phyloP scores from a whole-genome alignment of 169 alveolate genomes.

The Perkinsus olseni region DNA sequence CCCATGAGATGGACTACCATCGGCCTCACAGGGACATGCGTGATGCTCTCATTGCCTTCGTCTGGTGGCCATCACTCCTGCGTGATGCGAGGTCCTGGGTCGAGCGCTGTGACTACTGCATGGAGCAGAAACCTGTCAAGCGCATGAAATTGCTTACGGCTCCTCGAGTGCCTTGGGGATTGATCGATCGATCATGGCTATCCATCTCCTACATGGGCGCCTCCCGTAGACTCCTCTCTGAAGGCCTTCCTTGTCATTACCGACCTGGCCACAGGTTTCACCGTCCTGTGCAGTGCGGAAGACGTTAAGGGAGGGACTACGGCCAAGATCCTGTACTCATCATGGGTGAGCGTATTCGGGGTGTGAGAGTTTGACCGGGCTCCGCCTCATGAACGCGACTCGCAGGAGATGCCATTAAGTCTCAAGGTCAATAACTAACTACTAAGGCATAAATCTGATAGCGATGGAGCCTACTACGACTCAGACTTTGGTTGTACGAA shows the following conservation, averaged over 20 bases:
- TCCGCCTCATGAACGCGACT: no score
- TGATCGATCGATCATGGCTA: neutral
- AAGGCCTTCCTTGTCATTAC: neutral
- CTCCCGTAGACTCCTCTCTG: neutral
- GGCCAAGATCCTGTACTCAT: neutral
- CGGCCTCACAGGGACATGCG: neutral
- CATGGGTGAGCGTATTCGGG: neutral
- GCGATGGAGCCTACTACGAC: no score
- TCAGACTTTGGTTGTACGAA: no score
- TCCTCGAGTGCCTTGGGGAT: neutral
- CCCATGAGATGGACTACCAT: neutral
- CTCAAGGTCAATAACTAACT: no score
- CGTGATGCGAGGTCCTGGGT: neutral
- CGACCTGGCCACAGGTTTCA: neutral
- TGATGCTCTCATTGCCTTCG: neutral
- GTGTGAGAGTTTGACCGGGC: neutral
- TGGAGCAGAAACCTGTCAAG: neutral
- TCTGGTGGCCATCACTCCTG: neutral
- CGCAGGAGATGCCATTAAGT: no score
- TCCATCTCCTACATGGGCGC: neutral
- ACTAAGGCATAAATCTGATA: no score
- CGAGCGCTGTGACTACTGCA: neutral
- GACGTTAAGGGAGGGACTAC: neutral
- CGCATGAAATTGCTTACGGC: neutral
- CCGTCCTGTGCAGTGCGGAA: neutral